Conservation (phyloP, 2,329 filamentous ascomycete genomes). For the Exutisphaerella laricina region DNA sequence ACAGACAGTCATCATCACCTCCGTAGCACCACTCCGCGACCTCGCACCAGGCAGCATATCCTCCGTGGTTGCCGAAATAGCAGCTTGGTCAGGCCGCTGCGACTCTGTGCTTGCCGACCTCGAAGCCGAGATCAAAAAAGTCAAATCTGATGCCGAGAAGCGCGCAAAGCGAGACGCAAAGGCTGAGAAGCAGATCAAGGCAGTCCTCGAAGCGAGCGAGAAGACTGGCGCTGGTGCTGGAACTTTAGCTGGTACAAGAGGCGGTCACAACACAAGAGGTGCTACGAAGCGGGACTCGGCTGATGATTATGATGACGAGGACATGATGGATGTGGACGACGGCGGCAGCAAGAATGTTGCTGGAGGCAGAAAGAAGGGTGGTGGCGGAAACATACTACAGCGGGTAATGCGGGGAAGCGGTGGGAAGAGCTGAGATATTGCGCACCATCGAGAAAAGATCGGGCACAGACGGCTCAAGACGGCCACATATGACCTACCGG, state of each 20-base stretch:
- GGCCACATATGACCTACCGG: background rate
- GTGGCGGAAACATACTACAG: constrained; percentile 1
- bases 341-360: background rate
- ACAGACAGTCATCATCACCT: constrained; percentile 68
- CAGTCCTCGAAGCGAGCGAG: constrained; percentile 24
- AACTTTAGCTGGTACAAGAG: constrained; percentile 4
- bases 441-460: background rate
- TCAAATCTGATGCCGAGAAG: constrained; percentile 48
- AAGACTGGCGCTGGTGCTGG: constrained; percentile 14
- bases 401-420: constrained; percentile 1
- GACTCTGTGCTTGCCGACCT: constrained; percentile 66
- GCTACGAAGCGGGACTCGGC: constrained; percentile 19
- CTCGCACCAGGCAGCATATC: constrained; percentile 68
- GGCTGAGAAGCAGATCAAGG: constrained; percentile 37
- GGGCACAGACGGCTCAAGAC: background rate
- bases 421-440: constrained; percentile 4
- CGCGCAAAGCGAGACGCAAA: constrained; percentile 40
- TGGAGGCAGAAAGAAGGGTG: constrained; percentile 15
- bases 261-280: constrained; percentile 14
- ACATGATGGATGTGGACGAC: constrained; percentile 34
- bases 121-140: constrained; percentile 64
- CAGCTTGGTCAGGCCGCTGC: constrained; percentile 75
- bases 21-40: constrained; percentile 81
- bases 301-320: constrained; percentile 28
- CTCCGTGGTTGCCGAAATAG: constrained; percentile 61